Evolutionary conservation across 768 basidiomycete species (phyloP).

Genomic region (Termitomyces sp.): DNA sequence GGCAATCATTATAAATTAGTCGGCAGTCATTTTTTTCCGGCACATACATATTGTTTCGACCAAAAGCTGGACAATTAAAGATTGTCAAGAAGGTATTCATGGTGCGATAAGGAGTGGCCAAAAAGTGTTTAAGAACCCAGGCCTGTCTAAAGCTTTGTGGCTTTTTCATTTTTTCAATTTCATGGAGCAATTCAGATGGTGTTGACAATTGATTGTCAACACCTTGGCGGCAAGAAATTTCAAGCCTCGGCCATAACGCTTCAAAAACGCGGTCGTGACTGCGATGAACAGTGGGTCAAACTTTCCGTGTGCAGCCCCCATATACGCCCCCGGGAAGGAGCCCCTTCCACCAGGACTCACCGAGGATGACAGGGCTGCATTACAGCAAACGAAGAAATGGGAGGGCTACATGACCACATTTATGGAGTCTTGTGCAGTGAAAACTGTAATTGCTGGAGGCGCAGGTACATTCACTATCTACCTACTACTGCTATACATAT

Average conservation of each 20-base stretch:
- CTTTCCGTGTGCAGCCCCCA: conserved; percentile 53
- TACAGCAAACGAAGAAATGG: conserved; percentile 72
- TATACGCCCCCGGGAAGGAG: conserved; percentile 83
- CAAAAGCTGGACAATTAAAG: neutral
- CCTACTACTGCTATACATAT: neutral
- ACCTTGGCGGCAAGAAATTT: conserved; percentile 11
- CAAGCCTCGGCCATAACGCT: neutral
- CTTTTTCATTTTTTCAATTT: neutral
- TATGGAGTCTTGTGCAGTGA: conserved; percentile 84
- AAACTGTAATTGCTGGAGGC: conserved; percentile 75
- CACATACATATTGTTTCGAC: neutral
- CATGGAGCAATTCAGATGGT: neutral
- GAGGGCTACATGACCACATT: conserved; percentile 63
- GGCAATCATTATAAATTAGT: conserved; percentile 6
- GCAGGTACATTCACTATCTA: conserved; percentile 54
- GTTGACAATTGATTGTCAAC: conserved; percentile 6
- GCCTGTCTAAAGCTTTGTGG: neutral
- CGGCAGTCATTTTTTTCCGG: conserved; percentile 11
- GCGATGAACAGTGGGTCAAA: conserved; percentile 14
- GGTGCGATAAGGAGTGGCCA: neutral
- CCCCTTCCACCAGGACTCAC: conserved; percentile 81
- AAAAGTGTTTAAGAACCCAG: neutral
- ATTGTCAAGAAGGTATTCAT: neutral
- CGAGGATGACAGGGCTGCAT: conserved; percentile 69
- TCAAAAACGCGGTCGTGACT: conserved; percentile 1